Evolutionary conservation across 2,329 filamentous ascomycete genomes (phyloP), one percentile per base, ranked within the genome.

Genomic region (Penicillium sp.): DNA sequence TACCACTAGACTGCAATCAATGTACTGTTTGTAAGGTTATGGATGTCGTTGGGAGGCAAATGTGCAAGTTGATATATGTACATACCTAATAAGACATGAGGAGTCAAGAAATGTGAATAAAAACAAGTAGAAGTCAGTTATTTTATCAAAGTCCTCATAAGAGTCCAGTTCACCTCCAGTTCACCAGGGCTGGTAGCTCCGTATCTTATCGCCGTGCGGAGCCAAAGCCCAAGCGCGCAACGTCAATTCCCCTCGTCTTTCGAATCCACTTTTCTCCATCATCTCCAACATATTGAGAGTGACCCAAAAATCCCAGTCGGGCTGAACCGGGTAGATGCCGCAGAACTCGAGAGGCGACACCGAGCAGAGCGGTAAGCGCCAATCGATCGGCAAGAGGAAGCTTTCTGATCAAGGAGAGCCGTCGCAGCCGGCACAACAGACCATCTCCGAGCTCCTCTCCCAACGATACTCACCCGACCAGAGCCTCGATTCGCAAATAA

Each of bases 361-460:
- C 68, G 73, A 75, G 64, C 70, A 73, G 68, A 77, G 73, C 71
- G 74, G 74, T 70, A 77, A 77, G 69, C 73, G 73, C 69, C 75
- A 74, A 66, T 72, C 72, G 61, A 70, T 65, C 66, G 72, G 72
- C 63, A 78, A 78, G 66, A 74, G 75, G 67, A 78, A 76, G 69
- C 70, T 72, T 59, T 62, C 69, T 60, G 69, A 73, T 61, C 70
- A 70, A 63, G 71, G 64, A 65, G 72, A 72, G 56, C 56, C 64
- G 56, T 67, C 69, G 47, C 70, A 71, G 53, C 67, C 67, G 31
- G 70, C 73, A 47, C 77, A 79, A 64, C 70, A 73, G 58, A 78
- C 75, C 43, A 78, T 81, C 57, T 77, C 77, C 37, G 75, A 80
- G 54, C 70, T 81, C 50, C 76, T 82, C 62, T 73, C 77, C 29